Evolutionary conservation across 2,329 filamentous ascomycete genomes (phyloP), one percentile per base, ranked within the genome.

Genomic region (Colletotrichum sidae): DNA sequence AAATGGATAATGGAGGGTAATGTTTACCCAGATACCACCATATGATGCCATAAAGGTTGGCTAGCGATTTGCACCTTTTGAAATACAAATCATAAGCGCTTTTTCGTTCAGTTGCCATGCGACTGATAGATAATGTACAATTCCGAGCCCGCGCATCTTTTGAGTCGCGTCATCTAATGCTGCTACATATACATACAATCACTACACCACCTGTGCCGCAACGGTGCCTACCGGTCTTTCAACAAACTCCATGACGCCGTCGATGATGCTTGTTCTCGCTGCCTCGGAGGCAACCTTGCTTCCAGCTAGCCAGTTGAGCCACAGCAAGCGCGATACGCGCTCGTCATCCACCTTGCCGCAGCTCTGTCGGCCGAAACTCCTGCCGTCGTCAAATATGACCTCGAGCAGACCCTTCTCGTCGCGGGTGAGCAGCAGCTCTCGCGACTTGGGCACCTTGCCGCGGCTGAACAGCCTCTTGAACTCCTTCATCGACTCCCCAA

Each of bases 281-380:
- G 86, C 83, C 76, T 97, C 93, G 68, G 93, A 96, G 37, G 94
- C 94, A 9, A 97, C 94, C 72, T 90, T 93, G 76, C 88, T 91
- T 0, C 96, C 96, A 5, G 88, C 93, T 38, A 99, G 82, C 78
- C 97, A 99, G 70, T 94, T 91, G 74, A 97, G 79, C 95, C 95
- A 98, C 25, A 98, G 80, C 65, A 95, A 80, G 63, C 92, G 87
- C 61, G 91, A 91, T 11, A 99, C 83, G 58, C 95, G 84, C 80
- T 96, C 92, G 73, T 98, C 96, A 0, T 78, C 72, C 1, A 98
- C 88, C 0, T 84, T 81, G 2, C 96, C 96, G 70, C 98, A 76
- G 7, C 82, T 75, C 76, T 85, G 76, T 81, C 83, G 78, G 54
- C 77, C 80, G 63, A 72, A 71, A 71, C 76, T 70, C 74, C 80